Conservation (phyloP, 225 moss, liverwort and hornwort genomes). For the Neckera pumila region DNA sequence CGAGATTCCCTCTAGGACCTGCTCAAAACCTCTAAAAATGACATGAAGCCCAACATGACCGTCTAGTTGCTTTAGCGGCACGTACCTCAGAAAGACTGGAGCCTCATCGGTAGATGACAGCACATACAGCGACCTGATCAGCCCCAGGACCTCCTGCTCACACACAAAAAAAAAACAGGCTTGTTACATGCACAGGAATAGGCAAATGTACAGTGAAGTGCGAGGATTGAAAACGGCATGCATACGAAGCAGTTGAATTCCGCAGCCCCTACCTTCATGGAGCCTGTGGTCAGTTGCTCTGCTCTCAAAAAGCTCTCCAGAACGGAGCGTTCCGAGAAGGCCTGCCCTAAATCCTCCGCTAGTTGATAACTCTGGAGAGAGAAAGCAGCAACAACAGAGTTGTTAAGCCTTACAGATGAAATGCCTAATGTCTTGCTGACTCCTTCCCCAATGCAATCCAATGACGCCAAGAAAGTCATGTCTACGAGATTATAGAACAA, state of each 20-base stretch:
- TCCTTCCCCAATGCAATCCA: neutral
- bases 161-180: neutral
- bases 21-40: neutral
- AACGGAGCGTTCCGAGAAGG: conserved; percentile 77
- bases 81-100: conserved; percentile 63
- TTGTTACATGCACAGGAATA: neutral
- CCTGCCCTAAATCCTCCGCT: conserved; percentile 70
- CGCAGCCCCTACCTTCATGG: conserved; percentile 33
- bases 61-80: neutral
- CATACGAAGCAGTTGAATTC: neutral
- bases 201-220: neutral
- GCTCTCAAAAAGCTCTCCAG: conserved; percentile 63
- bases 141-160: conserved; percentile 58
- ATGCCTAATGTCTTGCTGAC: neutral
- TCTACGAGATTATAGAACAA: neutral
- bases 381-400: neutral
- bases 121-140: conserved; percentile 73
- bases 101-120: conserved; percentile 62
- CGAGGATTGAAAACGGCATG: neutral
- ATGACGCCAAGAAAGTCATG: neutral
- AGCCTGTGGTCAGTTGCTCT: conserved; percentile 28
- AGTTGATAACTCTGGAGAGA: conserved; percentile 69
- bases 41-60: neutral
- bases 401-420: neutral
- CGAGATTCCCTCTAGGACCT: neutral